Base-by-base conservation (phyloP, 108 stramenopile species). In the Heterococcus sp. region DNA sequence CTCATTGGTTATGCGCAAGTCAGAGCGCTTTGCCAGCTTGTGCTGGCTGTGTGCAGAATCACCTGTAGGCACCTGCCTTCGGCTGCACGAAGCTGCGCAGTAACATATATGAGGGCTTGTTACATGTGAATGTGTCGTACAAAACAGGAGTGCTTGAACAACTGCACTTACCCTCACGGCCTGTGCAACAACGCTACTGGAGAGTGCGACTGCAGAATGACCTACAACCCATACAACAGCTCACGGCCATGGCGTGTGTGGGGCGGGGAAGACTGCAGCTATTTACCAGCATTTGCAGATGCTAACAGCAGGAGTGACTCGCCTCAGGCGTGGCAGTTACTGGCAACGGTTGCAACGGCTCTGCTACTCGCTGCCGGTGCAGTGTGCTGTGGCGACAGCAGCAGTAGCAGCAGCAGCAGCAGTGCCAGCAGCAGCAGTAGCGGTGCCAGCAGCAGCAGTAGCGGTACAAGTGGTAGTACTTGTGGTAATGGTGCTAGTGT, bases 141-240 rank as follows among this genome's bases (percentile, higher is more conserved):
- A n/a, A n/a, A n/a, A 14, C 37, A 71, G 36, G 86, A 90, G 46
- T 94, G 92, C 79, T 86, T 93, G 67, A 91, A 93, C 84, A 94
- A 93, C 81, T 94, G 93, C 77, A 85, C 87, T n/a, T 93, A 76
- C 70, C 94, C 94, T 11, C 92, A 94, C 79, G 93, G 93, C 37
- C 39, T 73, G 2, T 93, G 93, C 84, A 78, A 92, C 72, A 78
- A 66, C 35, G 82, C 76, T n/a, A 91, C 91, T 1, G 92, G 94
- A 11, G 1, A 31, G 31, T 94, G 94, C 87, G 68, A 30, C 33
- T 94, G 93, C 86, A 66, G 66, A 63, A 82, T 84, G 76, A 76
- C 89, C 40, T 91, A 85, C 65, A 85, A 83, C 65, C 94, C 93
- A 31, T 94, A 93, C 75, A 88, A 93, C 71, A 91, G 90, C 68